Percentiles rank a stretch among this genome's conserved stretches.
Conservation (phyloP, 768 basidiomycete genomes). For the Suillus cothurnatus region DNA sequence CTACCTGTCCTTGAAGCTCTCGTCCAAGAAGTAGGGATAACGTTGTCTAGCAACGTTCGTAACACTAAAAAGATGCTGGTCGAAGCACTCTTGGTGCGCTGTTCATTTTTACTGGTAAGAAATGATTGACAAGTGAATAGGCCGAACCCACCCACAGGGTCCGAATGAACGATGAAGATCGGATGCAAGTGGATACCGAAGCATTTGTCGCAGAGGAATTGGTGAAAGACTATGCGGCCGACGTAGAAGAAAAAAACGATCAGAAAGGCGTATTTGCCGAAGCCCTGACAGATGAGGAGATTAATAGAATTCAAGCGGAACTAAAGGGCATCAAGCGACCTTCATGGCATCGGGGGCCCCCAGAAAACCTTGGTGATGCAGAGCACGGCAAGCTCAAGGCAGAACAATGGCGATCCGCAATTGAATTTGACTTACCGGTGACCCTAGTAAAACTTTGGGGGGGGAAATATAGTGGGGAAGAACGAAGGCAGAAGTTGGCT, state of each 20-base stretch:
- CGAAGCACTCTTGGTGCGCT: not conserved
- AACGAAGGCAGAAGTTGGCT: constrained; percentile 17
- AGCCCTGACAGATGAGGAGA: constrained; percentile 3
- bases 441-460: constrained; percentile 26
- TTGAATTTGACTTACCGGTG: constrained; percentile 27
- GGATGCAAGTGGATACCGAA: too few relatives aligned
- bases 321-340: constrained; percentile 12
- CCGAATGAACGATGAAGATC: not conserved
- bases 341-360: constrained; percentile 25
- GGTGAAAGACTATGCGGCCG: not conserved
- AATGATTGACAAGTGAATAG: not conserved
- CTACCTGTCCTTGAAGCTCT: not conserved
- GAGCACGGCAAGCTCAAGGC: constrained; percentile 37
- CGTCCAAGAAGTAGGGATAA: constrained; percentile 1
- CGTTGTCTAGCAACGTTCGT: not conserved
- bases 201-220: not conserved
- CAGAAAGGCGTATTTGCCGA: not conserved
- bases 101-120: not conserved
- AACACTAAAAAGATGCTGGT: not conserved
- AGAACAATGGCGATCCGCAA: constrained; percentile 33
- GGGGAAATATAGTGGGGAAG: too few relatives aligned
- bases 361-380: constrained; percentile 15
- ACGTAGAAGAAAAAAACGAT: not conserved
- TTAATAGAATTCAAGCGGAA: constrained; percentile 1
- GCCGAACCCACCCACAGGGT: not conserved